Conservation (phyloP, 2,329 filamentous ascomycete species). For the Graphiopsis chlorocephala region DNA sequence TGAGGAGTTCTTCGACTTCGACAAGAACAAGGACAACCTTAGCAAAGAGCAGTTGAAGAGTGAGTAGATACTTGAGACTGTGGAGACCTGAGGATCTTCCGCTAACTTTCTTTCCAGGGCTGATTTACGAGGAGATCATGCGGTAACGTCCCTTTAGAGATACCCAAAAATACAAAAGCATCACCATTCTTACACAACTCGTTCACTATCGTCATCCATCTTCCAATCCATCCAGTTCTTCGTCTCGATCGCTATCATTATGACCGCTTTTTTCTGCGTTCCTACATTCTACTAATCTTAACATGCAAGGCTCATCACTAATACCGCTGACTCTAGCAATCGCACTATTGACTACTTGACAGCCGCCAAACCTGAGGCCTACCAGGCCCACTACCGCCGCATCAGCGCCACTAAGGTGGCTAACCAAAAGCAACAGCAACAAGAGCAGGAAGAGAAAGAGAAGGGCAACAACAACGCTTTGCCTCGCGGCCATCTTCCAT, state of each 20-base stretch:
- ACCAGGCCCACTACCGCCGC: slow-evolving; percentile 9
- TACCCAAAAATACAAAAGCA: slow-evolving; percentile 18
- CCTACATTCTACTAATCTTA: neutral
- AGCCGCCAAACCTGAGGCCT: slow-evolving; percentile 3
- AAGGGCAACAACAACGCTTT: neutral
- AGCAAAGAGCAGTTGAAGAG: slow-evolving; percentile 98
- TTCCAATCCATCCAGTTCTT: neutral
- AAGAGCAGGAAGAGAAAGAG: neutral
- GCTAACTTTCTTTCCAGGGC: slow-evolving; percentile 43
- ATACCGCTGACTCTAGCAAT: slow-evolving; percentile 15
- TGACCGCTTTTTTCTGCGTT: neutral
- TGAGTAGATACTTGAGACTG: slow-evolving; percentile 36
- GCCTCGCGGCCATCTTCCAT: neutral
- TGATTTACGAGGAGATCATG: slow-evolving; percentile 98
- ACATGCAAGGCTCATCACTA: slow-evolving; percentile 18
- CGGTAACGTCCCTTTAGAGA: slow-evolving; percentile 45
- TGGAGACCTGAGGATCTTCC: too few relatives aligned
- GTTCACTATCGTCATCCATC: neutral
- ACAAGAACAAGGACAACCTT: slow-evolving; percentile 98
- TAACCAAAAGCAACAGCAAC: neutral
- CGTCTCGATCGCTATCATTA: neutral
- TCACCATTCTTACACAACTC: slow-evolving; percentile 12
- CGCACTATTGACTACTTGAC: slow-evolving; percentile 9
- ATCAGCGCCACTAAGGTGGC: neutral
- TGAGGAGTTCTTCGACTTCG: slow-evolving; percentile 99